Percentiles rank a stretch among this genome's conserved stretches.
phyloP scores from a whole-genome alignment of 75 land plant genomes.

The Pinus tabuliformis region DNA sequence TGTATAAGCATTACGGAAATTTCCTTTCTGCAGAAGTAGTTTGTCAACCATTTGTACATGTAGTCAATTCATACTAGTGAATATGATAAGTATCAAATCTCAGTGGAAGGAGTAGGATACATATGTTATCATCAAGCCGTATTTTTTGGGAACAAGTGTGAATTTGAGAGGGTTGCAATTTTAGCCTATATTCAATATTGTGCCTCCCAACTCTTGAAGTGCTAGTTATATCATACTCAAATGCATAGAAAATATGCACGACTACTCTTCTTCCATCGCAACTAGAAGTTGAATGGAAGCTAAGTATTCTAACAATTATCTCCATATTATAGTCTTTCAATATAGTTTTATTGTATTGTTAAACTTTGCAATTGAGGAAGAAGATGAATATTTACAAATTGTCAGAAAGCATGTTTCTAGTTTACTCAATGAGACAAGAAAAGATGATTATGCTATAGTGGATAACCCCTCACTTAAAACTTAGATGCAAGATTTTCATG shows the following conservation, averaged over 20 bases:
- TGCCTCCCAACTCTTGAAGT: constrained; percentile 45
- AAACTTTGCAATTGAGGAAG: constrained; percentile 68
- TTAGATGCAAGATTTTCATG: too few relatives aligned
- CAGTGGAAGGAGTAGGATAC: not conserved
- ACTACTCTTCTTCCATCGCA: not conserved
- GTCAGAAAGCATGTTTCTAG: constrained; percentile 67
- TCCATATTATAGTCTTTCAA: constrained; percentile 86
- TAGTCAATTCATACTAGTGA: too few relatives aligned
- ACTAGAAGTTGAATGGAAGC: not conserved
- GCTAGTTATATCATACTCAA: constrained; percentile 36
- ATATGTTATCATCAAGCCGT: not conserved
- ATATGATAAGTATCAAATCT: not conserved
- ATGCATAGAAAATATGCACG: not conserved
- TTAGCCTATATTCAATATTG: constrained; percentile 26
- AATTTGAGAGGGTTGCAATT: constrained; percentile 54
- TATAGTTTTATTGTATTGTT: constrained; percentile 84
- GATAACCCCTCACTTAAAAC: too few relatives aligned
- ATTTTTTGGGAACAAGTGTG: too few relatives aligned
- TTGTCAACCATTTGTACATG: too few relatives aligned
- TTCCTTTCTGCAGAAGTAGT: too few relatives aligned
- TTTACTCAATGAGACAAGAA: constrained; percentile 70
- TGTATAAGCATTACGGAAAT: too few relatives aligned
- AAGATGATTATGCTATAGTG: constrained; percentile 47
- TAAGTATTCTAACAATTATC: too few relatives aligned
- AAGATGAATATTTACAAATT: constrained; percentile 45